A percentile compares a stretch with the other conserved stretches of the same genome.
phyloP scores from a whole-genome alignment of 148 eudicot genomes.

The Linanthus parryae region DNA sequence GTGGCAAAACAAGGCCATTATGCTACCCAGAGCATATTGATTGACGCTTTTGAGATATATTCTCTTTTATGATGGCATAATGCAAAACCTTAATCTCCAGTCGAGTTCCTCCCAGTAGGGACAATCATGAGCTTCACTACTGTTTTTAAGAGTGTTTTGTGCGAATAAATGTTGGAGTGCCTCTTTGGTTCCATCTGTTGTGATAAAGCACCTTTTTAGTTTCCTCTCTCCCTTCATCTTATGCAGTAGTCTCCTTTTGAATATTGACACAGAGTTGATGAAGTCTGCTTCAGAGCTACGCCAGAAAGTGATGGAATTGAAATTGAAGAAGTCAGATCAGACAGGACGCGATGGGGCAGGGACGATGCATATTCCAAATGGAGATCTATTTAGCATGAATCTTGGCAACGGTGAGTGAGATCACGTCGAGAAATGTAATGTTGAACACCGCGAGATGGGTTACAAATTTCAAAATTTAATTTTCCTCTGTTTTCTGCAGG shows the following conservation, averaged over 20 bases:
- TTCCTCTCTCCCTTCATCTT: neutral
- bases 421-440: neutral
- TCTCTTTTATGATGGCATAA: no score
- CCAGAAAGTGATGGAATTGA: constrained; percentile 19
- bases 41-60: no score
- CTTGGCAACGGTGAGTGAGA: constrained; percentile 15
- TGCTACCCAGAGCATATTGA: no score
- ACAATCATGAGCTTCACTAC: neutral
- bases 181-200: neutral
- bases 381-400: constrained; percentile 11
- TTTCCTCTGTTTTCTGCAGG: constrained; percentile 13
- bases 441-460: neutral
- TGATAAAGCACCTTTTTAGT: neutral
- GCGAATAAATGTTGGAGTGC: neutral
- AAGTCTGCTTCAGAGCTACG: constrained; percentile 38
- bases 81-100: neutral
- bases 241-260: no score
- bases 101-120: neutral
- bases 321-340: constrained; percentile 13
- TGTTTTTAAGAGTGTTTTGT: neutral
- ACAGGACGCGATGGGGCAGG: constrained; percentile 1
- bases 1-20: no score
- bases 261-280: constrained; percentile 26
- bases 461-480: neutral
- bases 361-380: constrained; percentile 11